Evolutionary conservation across 2,329 filamentous ascomycete species (phyloP).

Genomic region (Colletotrichum australisinense): DNA sequence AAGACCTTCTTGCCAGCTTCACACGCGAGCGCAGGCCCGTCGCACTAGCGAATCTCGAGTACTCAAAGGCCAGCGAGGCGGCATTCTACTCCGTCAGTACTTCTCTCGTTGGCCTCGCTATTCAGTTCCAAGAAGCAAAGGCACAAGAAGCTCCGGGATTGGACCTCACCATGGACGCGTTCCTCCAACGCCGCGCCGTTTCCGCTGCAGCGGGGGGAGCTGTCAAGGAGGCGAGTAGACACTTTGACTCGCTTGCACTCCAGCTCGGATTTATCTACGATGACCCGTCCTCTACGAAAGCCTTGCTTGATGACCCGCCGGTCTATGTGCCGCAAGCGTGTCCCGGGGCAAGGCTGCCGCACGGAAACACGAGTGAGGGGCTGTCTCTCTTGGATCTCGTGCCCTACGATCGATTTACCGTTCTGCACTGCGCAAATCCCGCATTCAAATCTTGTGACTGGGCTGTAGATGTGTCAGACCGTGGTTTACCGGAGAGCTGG

Average conservation of each 20-base stretch:
- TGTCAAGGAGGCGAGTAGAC: slow-evolving; percentile 18
- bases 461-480: slow-evolving; percentile 15
- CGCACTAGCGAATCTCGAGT: slow-evolving; percentile 28
- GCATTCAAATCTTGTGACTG: slow-evolving; percentile 22
- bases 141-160: background rate
- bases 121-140: slow-evolving; percentile 13
- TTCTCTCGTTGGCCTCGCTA: slow-evolving; percentile 15
- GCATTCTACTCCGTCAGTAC: slow-evolving; percentile 26
- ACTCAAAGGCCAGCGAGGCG: slow-evolving; percentile 27
- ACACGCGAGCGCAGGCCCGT: slow-evolving; percentile 20
- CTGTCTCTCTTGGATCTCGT: slow-evolving; percentile 17
- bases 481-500: slow-evolving; percentile 17
- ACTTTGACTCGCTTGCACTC: slow-evolving; percentile 29
- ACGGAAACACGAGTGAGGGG: background rate
- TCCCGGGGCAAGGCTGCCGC: slow-evolving; percentile 24
- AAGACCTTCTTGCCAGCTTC: slow-evolving; percentile 12
- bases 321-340: slow-evolving; percentile 15
- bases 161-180: slow-evolving; percentile 15
- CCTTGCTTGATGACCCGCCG: slow-evolving; percentile 15
- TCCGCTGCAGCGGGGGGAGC: slow-evolving; percentile 6
- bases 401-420: slow-evolving; percentile 25
- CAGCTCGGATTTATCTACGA: slow-evolving; percentile 29
- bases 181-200: slow-evolving; percentile 7
- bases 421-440: slow-evolving; percentile 12
- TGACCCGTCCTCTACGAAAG: background rate